Conservation (phyloP, 306 rosid species). For the Cicer chorassanicum region DNA sequence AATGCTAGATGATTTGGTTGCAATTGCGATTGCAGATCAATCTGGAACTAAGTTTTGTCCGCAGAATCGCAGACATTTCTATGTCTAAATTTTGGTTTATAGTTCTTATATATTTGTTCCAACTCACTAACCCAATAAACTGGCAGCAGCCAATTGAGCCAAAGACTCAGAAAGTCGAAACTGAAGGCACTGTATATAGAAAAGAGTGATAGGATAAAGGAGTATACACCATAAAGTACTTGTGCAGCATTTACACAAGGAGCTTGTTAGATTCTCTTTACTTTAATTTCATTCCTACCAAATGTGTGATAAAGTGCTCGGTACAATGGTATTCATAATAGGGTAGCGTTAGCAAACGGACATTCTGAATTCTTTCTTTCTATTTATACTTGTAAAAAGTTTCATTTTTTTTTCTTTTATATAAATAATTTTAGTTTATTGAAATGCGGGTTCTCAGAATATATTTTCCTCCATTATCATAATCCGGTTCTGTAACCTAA, state of each 20-base stretch:
- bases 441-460: neutral
- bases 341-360: slow-evolving; percentile 29
- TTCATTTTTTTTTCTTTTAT: neutral
- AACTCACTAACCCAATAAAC: slow-evolving; percentile 57
- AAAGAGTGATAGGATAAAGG: slow-evolving; percentile 69
- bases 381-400: slow-evolving; percentile 2
- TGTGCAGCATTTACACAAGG: slow-evolving; percentile 53
- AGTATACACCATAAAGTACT: slow-evolving; percentile 66
- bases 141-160: slow-evolving; percentile 57
- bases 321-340: slow-evolving; percentile 1
- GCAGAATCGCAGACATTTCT: slow-evolving; percentile 43
- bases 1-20: slow-evolving; percentile 60
- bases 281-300: slow-evolving; percentile 15
- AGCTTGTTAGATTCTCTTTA: slow-evolving; percentile 44
- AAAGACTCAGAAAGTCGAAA: slow-evolving; percentile 54
- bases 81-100: slow-evolving; percentile 49
- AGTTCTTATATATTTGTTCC: slow-evolving; percentile 62
- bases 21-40: slow-evolving; percentile 44
- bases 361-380: slow-evolving; percentile 11
- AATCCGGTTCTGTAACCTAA: slow-evolving; percentile 10
- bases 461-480: slow-evolving; percentile 13
- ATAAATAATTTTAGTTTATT: neutral
- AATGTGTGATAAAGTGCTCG: slow-evolving; percentile 14
- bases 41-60: slow-evolving; percentile 79
- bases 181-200: slow-evolving; percentile 78